Percentiles rank a stretch among this genome's conserved stretches.
Conservation (phyloP, 2,329 filamentous ascomycete genomes). For the Verticillium nonalfalfae region DNA sequence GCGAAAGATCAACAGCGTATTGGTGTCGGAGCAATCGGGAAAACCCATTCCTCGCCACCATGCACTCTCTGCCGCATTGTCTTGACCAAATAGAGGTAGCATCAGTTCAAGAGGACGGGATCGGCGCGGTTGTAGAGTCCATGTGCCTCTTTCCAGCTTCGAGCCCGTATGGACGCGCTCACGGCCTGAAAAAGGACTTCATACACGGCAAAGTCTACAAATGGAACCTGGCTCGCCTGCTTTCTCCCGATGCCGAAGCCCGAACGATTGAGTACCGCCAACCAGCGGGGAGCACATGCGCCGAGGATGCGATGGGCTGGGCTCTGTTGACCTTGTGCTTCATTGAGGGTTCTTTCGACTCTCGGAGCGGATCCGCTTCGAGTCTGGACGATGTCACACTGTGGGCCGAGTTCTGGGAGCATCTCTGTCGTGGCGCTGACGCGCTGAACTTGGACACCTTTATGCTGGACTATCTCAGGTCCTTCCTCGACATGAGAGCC, state of each 20-base stretch:
- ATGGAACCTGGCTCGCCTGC: conserved; percentile 28
- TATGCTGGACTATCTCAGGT: not conserved
- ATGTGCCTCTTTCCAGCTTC: conserved; percentile 24
- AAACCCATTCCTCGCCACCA: conserved; percentile 15
- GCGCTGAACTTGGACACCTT: not conserved
- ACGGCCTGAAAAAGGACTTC: conserved; percentile 23
- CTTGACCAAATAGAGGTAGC: conserved; percentile 17
- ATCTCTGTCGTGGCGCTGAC: not conserved
- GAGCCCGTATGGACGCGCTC: conserved; percentile 21
- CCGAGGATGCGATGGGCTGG: conserved; percentile 24
- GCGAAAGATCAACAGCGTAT: conserved; percentile 17
- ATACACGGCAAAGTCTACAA: conserved; percentile 31
- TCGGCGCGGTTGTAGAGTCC: conserved; percentile 16
- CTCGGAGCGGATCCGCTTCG: conserved; percentile 4
- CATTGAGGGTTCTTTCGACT: conserved; percentile 20
- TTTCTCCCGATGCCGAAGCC: conserved; percentile 5
- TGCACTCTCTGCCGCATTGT: conserved; percentile 13
- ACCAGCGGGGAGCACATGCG: conserved; percentile 20
- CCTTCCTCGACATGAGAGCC: not conserved
- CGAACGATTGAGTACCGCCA: conserved; percentile 31
- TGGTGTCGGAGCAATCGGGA: conserved; percentile 28
- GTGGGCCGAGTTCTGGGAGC: not conserved
- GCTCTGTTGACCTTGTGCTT: conserved; percentile 24
- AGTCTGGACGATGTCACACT: not conserved
- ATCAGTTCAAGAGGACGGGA: not conserved